Base-by-base conservation (phyloP, 2,329 filamentous ascomycete species). In the Claviceps sp. region DNA sequence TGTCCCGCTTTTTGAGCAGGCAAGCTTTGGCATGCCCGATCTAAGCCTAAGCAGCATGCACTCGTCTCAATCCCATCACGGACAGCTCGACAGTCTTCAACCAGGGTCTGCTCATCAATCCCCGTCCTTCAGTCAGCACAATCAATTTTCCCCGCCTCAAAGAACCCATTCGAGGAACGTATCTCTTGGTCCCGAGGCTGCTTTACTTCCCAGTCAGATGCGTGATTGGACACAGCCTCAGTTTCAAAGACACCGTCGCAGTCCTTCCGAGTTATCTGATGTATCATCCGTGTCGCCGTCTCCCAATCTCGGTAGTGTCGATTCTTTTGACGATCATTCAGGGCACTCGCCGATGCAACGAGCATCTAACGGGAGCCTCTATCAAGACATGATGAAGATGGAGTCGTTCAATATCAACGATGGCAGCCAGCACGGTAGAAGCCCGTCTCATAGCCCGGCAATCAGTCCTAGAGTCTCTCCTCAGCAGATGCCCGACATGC, bases 231-330 rank as follows among this genome's bases (percentile, higher is more conserved):
- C 59, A 43, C 73, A 74, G 52, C 68, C 72, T 14, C 76, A 80
- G 54, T 96, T 95, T 62, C 84, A 87, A 58, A 75, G 80, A n/a
- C 91, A 96, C 64, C 80, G 89, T 59, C 81, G 90, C 61, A 83
- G 81, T 40, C 87, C 88, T 1, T 96, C 90, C n/a, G 91, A 96
- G 60, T 89, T 85, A 61, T 95, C 89, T 2, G 91, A 96, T 59
- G 84, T 95, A 5, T 95, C 84, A 5, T 95, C 89, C 17, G 87
- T 84, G 16, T 83, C 87, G 22, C 86, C 84, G 24, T 96, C 91
- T 17, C 91, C 91, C 3, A 89, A 88, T 62, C 70, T 95, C 53
- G 78, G 78, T 30, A 85, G 85, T 58, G 77, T 85, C 55, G 90
- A 96, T 61, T 80, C 73, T 56, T 94, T 95, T 62, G 89, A 95